Base-by-base conservation (phyloP, 306 rosid genomes). In the Elaeagnus macrophylla region DNA sequence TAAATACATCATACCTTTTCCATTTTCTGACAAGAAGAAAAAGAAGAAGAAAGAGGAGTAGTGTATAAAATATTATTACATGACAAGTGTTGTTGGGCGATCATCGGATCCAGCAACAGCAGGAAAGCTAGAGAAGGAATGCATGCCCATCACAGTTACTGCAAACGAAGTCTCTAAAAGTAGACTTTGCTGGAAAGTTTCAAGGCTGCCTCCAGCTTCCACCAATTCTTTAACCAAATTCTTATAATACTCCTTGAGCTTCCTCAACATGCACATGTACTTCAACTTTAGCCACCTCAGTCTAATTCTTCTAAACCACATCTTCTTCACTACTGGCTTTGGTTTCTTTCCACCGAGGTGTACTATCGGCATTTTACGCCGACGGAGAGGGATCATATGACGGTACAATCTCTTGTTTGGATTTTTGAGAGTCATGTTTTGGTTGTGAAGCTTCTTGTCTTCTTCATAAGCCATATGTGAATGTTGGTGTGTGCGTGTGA, bases 111-210 rank as follows among this genome's bases (percentile, higher is more conserved):
- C 78, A 41, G 56, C 40, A 7, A 68, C 49, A 52, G 70, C 63
- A 42, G 87, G 82, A 39, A 73, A 85, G 52, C 58, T 44, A 13
- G 79, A 63, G 39, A 86, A 62, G 55, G 79, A 64, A n/a, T n/a
- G n/a, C 14, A 73, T 35, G 1, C 94, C 94, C 56, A 73, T 38
- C 48, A 61, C 54, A 5, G 97, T 93, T 0, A 89, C 49, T 0
- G 88, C 83, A 13, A 80, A 73, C 38, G 82, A 70, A 42, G 80
- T 54, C 70, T 89, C 97, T 72, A 80, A 54, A 14, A 85, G 66
- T 64, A 85, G 44, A 25, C 73, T 73, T 20, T 78, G 78, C 5
- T 77, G 88, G 70, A 79, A 75, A 2, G 72, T 53, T 41, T 83
- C 87, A 12, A 89, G 7, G 57, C 62, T 60, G 3, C 74, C 66